Conservation (phyloP, 2,329 filamentous ascomycete species). For the Xylariaceae sp. region DNA sequence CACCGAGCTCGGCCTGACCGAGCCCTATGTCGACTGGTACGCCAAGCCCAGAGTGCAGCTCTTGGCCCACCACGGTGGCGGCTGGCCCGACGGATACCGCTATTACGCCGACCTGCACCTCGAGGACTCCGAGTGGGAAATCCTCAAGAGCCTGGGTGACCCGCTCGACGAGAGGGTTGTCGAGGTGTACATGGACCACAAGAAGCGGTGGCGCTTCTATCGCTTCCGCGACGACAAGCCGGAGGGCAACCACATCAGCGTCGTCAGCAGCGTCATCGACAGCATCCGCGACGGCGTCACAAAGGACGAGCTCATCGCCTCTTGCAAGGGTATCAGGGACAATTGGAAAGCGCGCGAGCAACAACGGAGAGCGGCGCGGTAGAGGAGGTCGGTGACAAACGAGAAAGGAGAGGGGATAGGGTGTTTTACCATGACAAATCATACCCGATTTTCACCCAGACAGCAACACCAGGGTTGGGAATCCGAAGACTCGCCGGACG, state of each 20-base stretch:
- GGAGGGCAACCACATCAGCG: slow-evolving; percentile 82
- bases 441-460: too few relatives aligned
- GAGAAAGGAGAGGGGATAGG: too few relatives aligned
- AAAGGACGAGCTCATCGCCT: slow-evolving; percentile 69
- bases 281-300: slow-evolving; percentile 84
- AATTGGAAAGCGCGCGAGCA: slow-evolving; percentile 66
- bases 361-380: slow-evolving; percentile 15
- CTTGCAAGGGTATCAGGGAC: slow-evolving; percentile 65
- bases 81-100: slow-evolving; percentile 49
- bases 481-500: too few relatives aligned
- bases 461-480: too few relatives aligned
- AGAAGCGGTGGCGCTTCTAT: slow-evolving; percentile 76
- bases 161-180: slow-evolving; percentile 83
- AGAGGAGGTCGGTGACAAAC: too few relatives aligned
- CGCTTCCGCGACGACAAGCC: slow-evolving; percentile 89
- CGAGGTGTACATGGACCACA: slow-evolving; percentile 77
- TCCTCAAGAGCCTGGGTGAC: slow-evolving; percentile 65
- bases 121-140: slow-evolving; percentile 75
- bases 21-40: slow-evolving; percentile 72
- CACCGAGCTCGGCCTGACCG: slow-evolving; percentile 53
- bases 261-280: slow-evolving; percentile 79
- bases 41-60: slow-evolving; percentile 69
- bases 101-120: slow-evolving; percentile 64
- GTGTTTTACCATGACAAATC: too few relatives aligned
- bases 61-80: slow-evolving; percentile 60